Evolutionary conservation across 352 stramenopile species (phyloP).

Genomic region (Phytopythium cucurbitacearum): DNA sequence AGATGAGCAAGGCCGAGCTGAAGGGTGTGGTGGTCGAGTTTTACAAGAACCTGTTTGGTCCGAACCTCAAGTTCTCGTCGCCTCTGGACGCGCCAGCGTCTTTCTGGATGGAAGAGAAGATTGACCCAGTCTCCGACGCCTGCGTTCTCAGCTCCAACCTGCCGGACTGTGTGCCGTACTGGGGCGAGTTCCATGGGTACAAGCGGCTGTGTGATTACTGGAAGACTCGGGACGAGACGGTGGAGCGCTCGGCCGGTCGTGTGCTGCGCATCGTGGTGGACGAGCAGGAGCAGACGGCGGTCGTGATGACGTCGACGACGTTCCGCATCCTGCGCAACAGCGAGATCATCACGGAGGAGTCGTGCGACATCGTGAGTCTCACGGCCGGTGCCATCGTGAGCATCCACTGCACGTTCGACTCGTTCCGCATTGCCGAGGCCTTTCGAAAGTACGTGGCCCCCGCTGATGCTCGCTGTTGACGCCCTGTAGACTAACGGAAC

Average conservation of each 20-base stretch:
- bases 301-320: conserved; percentile 86
- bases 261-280: conserved; percentile 82
- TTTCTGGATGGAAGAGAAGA: conserved; percentile 86
- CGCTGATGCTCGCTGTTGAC: background rate
- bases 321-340: conserved; percentile 86
- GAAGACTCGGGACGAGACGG: conserved; percentile 85
- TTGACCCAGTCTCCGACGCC: conserved; percentile 59
- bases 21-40: conserved; percentile 73
- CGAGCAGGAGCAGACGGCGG: conserved; percentile 82
- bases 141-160: conserved; percentile 85
- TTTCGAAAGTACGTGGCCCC: conserved; percentile 73
- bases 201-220: conserved; percentile 85
- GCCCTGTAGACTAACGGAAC: conserved; percentile 6
- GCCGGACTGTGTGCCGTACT: conserved; percentile 82
- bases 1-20: conserved; percentile 67
- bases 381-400: conserved; percentile 68
- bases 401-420: conserved; percentile 88
- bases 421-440: conserved; percentile 72
- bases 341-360: conserved; percentile 82
- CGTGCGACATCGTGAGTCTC: conserved; percentile 82
- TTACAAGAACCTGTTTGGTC: conserved; percentile 76
- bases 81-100: conserved; percentile 68
- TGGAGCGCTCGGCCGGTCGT: conserved; percentile 76
- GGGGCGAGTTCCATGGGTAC: conserved; percentile 87
- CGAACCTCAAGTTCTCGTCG: conserved; percentile 75